phyloP scores from a whole-genome alignment of 2,329 filamentous ascomycete genomes.

The Uncinocarpus reesii region DNA sequence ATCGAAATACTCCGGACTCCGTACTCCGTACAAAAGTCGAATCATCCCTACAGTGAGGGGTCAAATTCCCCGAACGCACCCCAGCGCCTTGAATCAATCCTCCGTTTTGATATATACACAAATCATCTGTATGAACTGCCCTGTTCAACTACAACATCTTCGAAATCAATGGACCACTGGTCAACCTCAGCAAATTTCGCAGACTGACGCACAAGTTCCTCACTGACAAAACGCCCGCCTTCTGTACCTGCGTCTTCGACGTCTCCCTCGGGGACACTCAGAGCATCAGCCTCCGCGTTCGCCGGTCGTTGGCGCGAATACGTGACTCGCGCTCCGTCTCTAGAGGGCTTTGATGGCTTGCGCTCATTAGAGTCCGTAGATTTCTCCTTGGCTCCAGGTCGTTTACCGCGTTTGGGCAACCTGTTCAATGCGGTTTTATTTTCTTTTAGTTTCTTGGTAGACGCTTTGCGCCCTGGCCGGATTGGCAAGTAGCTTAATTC shows the following conservation, averaged over 20 bases:
- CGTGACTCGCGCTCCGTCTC: constrained; percentile 2
- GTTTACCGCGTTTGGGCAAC: constrained; percentile 4
- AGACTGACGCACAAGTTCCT: constrained; percentile 29
- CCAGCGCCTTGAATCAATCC: no score
- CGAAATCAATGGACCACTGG: constrained; percentile 37
- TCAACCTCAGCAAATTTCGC: constrained; percentile 36
- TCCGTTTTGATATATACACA: no score
- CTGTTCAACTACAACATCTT: constrained; percentile 28
- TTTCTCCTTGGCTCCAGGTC: constrained; percentile 17
- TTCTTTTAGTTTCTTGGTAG: constrained; percentile 18
- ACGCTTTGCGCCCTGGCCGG: constrained; percentile 18
- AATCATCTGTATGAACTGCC: constrained; percentile 20
- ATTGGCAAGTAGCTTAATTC: constrained; percentile 27
- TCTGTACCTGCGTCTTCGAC: constrained; percentile 12
- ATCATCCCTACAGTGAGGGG: no score
- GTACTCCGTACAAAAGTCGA: no score
- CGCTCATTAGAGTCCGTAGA: neutral
- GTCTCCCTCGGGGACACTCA: neutral
- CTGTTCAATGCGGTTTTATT: constrained; percentile 16
- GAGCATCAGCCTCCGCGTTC: neutral
- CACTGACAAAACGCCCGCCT: constrained; percentile 21
- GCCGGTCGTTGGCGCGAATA: constrained; percentile 7
- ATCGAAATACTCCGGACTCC: no score
- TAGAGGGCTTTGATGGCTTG: neutral
- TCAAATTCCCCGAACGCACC: no score